Evolutionary conservation across 2,329 filamentous ascomycete genomes (phyloP).

Genomic region (Cryphonectria nitschkei): DNA sequence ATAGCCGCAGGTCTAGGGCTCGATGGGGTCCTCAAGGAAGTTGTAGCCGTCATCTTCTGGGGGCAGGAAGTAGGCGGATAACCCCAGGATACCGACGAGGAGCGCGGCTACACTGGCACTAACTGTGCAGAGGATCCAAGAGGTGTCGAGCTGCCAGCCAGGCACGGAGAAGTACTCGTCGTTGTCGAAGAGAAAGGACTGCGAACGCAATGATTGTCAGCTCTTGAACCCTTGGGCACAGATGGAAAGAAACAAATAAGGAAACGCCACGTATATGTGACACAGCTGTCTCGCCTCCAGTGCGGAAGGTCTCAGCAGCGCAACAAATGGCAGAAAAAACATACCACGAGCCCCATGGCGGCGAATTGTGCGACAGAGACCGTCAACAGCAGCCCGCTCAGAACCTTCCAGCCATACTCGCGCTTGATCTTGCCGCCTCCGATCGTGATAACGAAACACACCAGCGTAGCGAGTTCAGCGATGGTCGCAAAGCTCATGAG

Average conservation of each 20-base stretch:
- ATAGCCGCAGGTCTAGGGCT: conserved; percentile 43
- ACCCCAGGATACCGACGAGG: conserved; percentile 60
- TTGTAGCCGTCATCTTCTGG: conserved; percentile 82
- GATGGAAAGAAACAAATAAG: neutral
- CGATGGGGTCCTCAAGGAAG: conserved; percentile 55
- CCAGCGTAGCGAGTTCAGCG: conserved; percentile 78
- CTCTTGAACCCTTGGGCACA: neutral
- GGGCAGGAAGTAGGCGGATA: conserved; percentile 72
- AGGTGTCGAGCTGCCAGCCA: conserved; percentile 79
- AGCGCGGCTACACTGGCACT: conserved; percentile 59
- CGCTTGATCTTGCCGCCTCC: conserved; percentile 78
- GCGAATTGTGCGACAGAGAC: conserved; percentile 72
- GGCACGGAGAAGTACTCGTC: conserved; percentile 79
- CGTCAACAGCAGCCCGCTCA: conserved; percentile 66
- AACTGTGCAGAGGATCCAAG: conserved; percentile 71
- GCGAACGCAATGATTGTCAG: conserved; percentile 4
- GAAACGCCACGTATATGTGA: conserved; percentile 1
- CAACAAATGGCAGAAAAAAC: conserved; percentile 40
- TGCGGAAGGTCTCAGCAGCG: neutral
- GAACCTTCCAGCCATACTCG: conserved; percentile 80
- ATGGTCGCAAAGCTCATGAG: conserved; percentile 80
- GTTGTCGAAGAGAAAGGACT: conserved; percentile 84
- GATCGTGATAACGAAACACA: conserved; percentile 78
- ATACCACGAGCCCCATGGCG: conserved; percentile 82
- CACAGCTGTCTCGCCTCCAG: conserved; percentile 11